Evolutionary conservation across 495 filamentous ascomycete species (phyloP), one percentile per base, ranked within the genome.

Genomic region (Aspergillus incahuasiensis): DNA sequence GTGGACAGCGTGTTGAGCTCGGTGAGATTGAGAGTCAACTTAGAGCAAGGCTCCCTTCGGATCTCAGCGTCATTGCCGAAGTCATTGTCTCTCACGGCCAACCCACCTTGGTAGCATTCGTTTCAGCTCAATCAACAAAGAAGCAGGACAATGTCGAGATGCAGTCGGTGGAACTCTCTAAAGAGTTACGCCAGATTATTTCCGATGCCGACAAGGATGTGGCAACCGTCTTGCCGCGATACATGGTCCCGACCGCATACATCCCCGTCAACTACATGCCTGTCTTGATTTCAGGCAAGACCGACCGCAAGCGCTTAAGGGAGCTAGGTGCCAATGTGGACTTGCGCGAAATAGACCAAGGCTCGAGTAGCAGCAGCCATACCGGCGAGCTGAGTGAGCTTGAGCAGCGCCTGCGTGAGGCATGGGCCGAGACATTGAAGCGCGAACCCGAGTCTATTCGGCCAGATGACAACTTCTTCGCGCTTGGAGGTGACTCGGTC

Each of bases 401-500:
- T 19, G 75, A 81, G 58, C 62, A 64, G 35, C 62, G 52, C 8
- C 61, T 84, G 12, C 71, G 68, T 11, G 45, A 64, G 15, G 59
- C 71, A 15, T 83, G 79, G 81, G 59, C 65, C 19, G 21, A 65
- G 2, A 64, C 70, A 5, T 62, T 84, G 18, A 74, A 74, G 12
- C 55, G 77, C 1, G 54, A 73, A 0, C 43, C 56, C 0, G 65
- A 68, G 7, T 46, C 55, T 1, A 74, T 77, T 18, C 57, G 64
- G 6, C 63, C 60, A 2, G 66, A 70, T 2, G 71, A 75, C 40
- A 73, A 76, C 32, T 87, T 87, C 68, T 85, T 87, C 63, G 70
- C 72, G 0, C 70, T 85, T 5, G 84, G 84, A 20, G 84, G 83
- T 39, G 84, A 86, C 64, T 86, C 83, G 12, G 71, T 87, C 43